Percentiles rank a stretch among this genome's conserved stretches.
Evolutionary conservation across 306 rosid genomes (phyloP).

Genomic region (Betula pendula): DNA sequence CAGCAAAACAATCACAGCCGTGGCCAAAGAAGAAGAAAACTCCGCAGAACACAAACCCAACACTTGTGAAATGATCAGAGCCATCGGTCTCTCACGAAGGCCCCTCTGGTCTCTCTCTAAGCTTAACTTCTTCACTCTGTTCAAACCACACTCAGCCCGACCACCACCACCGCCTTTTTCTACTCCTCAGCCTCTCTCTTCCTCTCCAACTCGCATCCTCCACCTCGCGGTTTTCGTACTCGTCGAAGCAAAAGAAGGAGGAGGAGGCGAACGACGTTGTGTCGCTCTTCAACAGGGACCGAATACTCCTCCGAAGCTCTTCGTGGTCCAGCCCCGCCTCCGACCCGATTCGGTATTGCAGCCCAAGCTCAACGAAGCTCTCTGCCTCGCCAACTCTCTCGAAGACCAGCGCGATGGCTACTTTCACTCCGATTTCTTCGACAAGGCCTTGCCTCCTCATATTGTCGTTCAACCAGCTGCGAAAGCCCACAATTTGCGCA

Average conservation of each 20-base stretch:
- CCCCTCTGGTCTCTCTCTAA: constrained; percentile 34
- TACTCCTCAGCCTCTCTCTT: constrained; percentile 8
- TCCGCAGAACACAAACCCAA: too few species aligned
- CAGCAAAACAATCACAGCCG: not conserved
- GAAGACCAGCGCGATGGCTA: constrained; percentile 82
- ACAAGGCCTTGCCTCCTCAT: constrained; percentile 66
- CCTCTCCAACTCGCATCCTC: constrained; percentile 28
- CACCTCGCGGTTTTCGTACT: constrained; percentile 28
- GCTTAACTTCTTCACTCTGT: constrained; percentile 21
- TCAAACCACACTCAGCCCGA: constrained; percentile 12
- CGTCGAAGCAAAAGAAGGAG: constrained; percentile 43
- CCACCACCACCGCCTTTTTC: constrained; percentile 20
- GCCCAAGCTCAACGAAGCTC: constrained; percentile 91
- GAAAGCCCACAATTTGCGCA: constrained; percentile 67
- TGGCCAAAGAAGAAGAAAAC: not conserved
- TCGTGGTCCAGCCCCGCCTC: constrained; percentile 89
- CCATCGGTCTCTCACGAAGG: constrained; percentile 23
- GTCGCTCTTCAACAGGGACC: constrained; percentile 43
- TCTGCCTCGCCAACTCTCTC: constrained; percentile 82
- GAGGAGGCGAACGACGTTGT: constrained; percentile 22
- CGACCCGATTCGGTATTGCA: constrained; percentile 62
- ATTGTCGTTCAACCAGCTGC: constrained; percentile 73
- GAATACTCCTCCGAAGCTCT: constrained; percentile 53
- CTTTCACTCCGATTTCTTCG: constrained; percentile 58
- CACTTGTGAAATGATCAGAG: constrained; percentile 46